A percentile compares a stretch with the other conserved stretches of the same genome.
These are phyloP conservation scores for Trypanosoma avium DNA, from an alignment of 208 protist species.

Conservation along the genomic window DNA sequence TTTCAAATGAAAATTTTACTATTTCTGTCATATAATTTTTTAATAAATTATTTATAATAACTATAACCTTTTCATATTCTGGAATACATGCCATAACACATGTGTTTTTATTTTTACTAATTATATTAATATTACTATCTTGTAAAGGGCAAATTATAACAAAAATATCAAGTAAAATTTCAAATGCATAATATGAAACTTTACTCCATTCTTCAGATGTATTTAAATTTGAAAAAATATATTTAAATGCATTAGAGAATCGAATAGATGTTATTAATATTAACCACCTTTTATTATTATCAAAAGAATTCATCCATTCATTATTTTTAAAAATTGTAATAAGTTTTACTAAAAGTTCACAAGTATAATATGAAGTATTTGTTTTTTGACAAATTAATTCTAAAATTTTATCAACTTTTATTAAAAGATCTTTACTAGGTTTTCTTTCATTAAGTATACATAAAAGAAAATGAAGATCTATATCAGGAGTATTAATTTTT, in stretches of 20 bases:
- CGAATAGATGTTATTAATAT: not conserved
- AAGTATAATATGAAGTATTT: not conserved
- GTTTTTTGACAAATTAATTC: not conserved
- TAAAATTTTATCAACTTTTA: not conserved
- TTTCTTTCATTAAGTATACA: not conserved
- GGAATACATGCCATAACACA: not conserved
- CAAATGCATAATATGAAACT: not conserved
- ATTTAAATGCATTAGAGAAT: not conserved
- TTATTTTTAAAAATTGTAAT: not conserved
- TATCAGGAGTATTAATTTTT: not conserved
- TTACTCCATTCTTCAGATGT: not conserved
- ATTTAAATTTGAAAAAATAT: not conserved
- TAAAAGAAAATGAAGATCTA: slow-evolving; percentile 4
- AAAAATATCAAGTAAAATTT: slow-evolving; percentile 4
- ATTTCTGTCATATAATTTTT: not conserved
- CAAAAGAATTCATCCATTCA: not conserved
- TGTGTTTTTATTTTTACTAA: not conserved
- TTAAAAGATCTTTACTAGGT: not conserved
- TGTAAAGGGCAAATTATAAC: slow-evolving; percentile 6
- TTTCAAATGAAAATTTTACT: not conserved
- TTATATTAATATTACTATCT: not conserved
- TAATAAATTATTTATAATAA: slow-evolving; percentile 2
- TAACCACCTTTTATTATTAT: slow-evolving; percentile 1
- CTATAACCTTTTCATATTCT: not conserved
- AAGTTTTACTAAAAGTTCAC: slow-evolving; percentile 1